These are phyloP conservation scores for Magnaporthiopsis incrustans DNA, from an alignment of 2,329 filamentous ascomycete genomes.

Conservation along the genomic window DNA sequence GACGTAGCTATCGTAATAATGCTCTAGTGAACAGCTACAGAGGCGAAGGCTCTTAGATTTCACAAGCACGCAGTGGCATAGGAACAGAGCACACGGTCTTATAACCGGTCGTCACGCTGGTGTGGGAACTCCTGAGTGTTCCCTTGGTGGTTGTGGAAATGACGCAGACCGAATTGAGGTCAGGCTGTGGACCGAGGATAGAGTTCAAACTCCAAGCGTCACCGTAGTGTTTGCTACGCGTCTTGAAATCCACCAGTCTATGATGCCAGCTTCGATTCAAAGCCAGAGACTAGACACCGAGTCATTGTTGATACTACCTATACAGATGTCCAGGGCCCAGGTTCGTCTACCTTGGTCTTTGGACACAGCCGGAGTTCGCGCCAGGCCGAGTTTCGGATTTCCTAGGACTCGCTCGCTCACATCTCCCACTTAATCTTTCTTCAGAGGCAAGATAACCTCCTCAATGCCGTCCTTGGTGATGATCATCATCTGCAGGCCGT, in stretches of 20 bases:
- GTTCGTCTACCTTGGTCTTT: not conserved
- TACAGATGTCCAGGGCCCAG: not conserved
- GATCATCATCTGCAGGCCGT: slow-evolving; percentile 90
- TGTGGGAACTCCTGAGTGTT: not conserved
- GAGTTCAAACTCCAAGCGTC: too few species aligned
- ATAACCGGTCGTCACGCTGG: not conserved
- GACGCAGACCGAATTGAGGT: too few species aligned
- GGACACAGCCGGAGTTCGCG: not conserved
- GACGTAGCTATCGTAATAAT: not conserved
- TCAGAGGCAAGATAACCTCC: slow-evolving; percentile 76
- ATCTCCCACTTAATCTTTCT: slow-evolving; percentile 62
- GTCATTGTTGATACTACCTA: not conserved
- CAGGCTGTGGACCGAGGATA: too few species aligned
- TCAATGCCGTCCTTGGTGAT: slow-evolving; percentile 83
- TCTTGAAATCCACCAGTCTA: not conserved
- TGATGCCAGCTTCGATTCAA: not conserved
- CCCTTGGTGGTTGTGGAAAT: too few species aligned
- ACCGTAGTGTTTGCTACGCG: not conserved
- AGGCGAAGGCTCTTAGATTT: not conserved
- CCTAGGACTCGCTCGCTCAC: not conserved
- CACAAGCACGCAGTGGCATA: not conserved
- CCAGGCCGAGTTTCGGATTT: not conserved
- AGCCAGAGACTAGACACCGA: not conserved
- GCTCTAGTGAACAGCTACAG: not conserved
- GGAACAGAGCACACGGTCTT: not conserved